phyloP scores from a whole-genome alignment of 2,329 filamentous ascomycete species.

The Aspergillus aculeatinus region DNA sequence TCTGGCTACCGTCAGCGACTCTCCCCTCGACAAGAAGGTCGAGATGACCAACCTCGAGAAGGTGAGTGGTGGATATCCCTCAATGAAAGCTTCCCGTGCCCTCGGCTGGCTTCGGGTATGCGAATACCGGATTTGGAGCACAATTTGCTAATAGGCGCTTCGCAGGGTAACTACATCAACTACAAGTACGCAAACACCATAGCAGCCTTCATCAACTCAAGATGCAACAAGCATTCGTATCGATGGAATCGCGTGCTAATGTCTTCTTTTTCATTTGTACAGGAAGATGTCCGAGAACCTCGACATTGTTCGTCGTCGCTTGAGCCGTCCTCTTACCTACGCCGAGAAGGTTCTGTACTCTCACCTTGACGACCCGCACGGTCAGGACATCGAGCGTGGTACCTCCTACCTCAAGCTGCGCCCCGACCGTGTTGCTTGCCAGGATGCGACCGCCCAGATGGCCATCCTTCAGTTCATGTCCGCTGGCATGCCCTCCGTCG shows the following conservation, averaged over 20 bases:
- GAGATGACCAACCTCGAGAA: conserved; percentile 97
- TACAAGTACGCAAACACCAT: conserved; percentile 59
- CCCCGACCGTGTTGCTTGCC: conserved; percentile 96
- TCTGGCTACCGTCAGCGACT: conserved; percentile 84
- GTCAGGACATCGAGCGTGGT: conserved; percentile 94
- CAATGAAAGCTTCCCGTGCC: conserved; percentile 1
- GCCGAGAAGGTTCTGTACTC: conserved; percentile 99
- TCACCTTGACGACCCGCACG: conserved; percentile 93
- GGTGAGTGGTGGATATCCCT: conserved; percentile 37
- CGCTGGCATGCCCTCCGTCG: conserved; percentile 91
- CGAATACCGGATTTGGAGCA: conserved; percentile 10
- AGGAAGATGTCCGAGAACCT: conserved; percentile 99
- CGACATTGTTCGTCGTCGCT: conserved; percentile 78
- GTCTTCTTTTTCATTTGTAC: conserved; percentile 23
- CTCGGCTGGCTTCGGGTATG: conserved; percentile 25
- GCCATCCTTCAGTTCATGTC: conserved; percentile 99
- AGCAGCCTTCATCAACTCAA: not conserved
- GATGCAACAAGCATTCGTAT: not conserved
- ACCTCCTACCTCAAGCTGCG: conserved; percentile 94
- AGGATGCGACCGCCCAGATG: conserved; percentile 99
- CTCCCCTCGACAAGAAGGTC: conserved; percentile 90
- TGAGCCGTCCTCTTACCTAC: conserved; percentile 91
- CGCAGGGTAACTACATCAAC: conserved; percentile 87
- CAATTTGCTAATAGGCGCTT: conserved; percentile 27
- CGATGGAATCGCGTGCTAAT: conserved; percentile 21